Base-by-base conservation (phyloP, 225 moss, liverwort and hornwort genomes). In the Marchantia paleacea region DNA sequence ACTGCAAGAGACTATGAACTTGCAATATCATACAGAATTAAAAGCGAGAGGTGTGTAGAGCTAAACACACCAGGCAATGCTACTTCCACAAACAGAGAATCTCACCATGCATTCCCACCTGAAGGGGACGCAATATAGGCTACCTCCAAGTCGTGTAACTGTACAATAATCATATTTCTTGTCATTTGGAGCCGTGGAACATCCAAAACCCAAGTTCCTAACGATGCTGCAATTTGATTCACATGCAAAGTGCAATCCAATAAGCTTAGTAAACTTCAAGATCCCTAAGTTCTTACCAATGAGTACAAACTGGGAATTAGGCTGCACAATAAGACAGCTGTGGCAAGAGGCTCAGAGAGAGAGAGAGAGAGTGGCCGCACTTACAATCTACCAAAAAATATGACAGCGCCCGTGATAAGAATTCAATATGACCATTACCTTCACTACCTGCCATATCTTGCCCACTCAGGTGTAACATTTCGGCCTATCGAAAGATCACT, bases 101-200 rank as follows among this genome's bases (percentile, higher is more conserved):
- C 65, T 65, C 65, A 65, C 65, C 65, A 65, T 65, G 26, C 65
- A 25, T 65, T 65, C 65, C 65, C 65, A 65, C 65, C 65, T 65
- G 65, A 65, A 65, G 65, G 63, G 65, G 65, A 65, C 65, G 65
- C 65, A 65, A 25, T 65, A 65, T 8, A 65, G 25, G 65, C 65
- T 65, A 65, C 26, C n/a, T 65, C 65, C 65, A 65, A 25, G 65
- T 65, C 65, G 65, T 22, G 65, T 12, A 65, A 65, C 65, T 65
- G 65, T 65, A 65, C 7, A 22, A 65, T 8, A 65, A 65, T 28
- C 65, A 65, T 28, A 24, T 65, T 65, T 65, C 65, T 65, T 65
- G 25, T 65, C 65, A 65, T 65, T 10, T 65, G 65, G 65, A 65
- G 65, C 65, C 65, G 65, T 65, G 24, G 65, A 65, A 65, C 65